Conservation (phyloP, 2,329 filamentous ascomycete species). For the Ceratocystis harringtonii region DNA sequence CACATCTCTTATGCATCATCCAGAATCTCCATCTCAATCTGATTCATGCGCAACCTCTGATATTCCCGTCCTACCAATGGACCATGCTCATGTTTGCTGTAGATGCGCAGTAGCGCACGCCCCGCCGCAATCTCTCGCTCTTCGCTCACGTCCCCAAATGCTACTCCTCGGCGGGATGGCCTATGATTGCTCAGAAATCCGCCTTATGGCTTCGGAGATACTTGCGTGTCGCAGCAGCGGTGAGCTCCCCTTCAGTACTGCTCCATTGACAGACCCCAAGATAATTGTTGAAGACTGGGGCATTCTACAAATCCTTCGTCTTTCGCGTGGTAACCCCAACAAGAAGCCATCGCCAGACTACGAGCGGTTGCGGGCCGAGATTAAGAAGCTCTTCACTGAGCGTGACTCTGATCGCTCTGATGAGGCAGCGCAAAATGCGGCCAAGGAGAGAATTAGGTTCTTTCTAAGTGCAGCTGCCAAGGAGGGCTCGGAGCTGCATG, state of each 20-base stretch:
- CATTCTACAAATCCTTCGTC: slow-evolving; percentile 22
- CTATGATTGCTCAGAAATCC: slow-evolving; percentile 19
- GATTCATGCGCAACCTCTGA: neutral
- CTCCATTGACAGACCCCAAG: slow-evolving; percentile 21
- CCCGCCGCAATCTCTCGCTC: neutral
- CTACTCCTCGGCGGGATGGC: slow-evolving; percentile 3
- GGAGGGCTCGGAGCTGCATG: slow-evolving; percentile 19
- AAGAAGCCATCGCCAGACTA: slow-evolving; percentile 20
- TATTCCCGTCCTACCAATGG: neutral
- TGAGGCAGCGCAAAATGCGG: slow-evolving; percentile 19
- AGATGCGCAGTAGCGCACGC: neutral
- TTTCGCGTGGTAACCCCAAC: slow-evolving; percentile 19
- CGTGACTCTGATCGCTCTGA: slow-evolving; percentile 23
- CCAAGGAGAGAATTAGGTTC: slow-evolving; percentile 20
- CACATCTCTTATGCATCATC: neutral
- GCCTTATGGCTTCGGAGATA: slow-evolving; percentile 24
- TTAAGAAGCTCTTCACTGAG: slow-evolving; percentile 25
- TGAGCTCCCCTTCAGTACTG: slow-evolving; percentile 24
- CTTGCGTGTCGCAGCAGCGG: slow-evolving; percentile 23
- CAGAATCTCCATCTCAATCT: neutral
- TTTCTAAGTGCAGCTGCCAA: slow-evolving; percentile 22
- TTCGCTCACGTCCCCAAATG: slow-evolving; percentile 1
- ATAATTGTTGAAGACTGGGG: slow-evolving; percentile 24
- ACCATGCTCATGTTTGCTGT: neutral
- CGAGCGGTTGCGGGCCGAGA: slow-evolving; percentile 22